Conservation (phyloP, 768 basidiomycete genomes). For the Tylopilus vinaceipallidus region DNA sequence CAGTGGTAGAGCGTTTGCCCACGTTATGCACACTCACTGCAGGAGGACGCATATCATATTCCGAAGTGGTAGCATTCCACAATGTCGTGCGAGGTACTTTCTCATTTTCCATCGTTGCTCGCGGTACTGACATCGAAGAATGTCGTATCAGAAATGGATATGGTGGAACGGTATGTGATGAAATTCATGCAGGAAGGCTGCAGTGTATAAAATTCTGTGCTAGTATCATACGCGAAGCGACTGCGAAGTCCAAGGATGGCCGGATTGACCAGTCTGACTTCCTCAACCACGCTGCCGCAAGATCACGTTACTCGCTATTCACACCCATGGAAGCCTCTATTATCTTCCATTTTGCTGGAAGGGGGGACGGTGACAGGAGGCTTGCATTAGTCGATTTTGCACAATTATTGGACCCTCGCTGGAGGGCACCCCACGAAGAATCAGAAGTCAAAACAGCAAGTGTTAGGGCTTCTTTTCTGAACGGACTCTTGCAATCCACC, state of each 20-base stretch:
- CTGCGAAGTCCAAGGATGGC: constrained; percentile 88
- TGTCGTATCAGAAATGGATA: constrained; percentile 75
- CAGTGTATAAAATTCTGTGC: constrained; percentile 4
- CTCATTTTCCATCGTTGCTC: too few species aligned
- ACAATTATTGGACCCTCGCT: constrained; percentile 87
- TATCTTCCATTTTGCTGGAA: constrained; percentile 95
- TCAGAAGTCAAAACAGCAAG: constrained; percentile 33
- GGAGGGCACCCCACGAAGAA: constrained; percentile 70
- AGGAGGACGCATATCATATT: constrained; percentile 90
- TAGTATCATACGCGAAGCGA: constrained; percentile 88
- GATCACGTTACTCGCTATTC: constrained; percentile 90
- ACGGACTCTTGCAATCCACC: constrained; percentile 60
- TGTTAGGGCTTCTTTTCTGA: constrained; percentile 44
- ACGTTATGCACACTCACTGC: constrained; percentile 88
- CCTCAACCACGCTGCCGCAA: constrained; percentile 80
- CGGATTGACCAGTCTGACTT: constrained; percentile 97
- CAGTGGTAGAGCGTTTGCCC: constrained; percentile 88
- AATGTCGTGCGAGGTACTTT: constrained; percentile 92
- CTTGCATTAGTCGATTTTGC: constrained; percentile 89
- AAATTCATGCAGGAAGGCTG: neutral
- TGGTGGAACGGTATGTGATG: constrained; percentile 72
- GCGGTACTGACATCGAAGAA: too few species aligned
- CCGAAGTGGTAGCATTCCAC: constrained; percentile 95
- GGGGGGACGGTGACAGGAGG: constrained; percentile 66
- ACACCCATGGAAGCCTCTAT: constrained; percentile 99